Evolutionary conservation across 2,329 filamentous ascomycete genomes (phyloP).

Genomic region (Diaporthe sp.): DNA sequence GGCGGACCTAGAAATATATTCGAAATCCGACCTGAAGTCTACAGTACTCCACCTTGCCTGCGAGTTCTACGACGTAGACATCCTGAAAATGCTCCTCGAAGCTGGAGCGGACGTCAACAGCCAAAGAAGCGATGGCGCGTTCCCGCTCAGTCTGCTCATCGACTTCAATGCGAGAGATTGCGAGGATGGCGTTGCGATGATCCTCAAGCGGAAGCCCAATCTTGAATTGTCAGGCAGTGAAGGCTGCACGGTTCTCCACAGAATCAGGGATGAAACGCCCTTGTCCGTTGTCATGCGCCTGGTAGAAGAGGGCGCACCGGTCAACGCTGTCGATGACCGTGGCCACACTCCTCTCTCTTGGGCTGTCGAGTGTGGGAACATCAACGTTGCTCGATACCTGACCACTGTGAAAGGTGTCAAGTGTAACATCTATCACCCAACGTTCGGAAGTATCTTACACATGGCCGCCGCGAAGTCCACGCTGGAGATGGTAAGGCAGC

Average conservation of each 20-base stretch:
- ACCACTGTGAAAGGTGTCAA: background rate
- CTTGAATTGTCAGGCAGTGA: background rate
- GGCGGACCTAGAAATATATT: background rate
- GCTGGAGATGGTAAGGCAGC: background rate
- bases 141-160: background rate
- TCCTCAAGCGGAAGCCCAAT: background rate
- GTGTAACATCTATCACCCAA: background rate
- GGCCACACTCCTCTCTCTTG: background rate
- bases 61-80: background rate
- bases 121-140: background rate
- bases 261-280: background rate
- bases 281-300: background rate
- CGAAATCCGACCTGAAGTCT: rapidly evolving
- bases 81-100: background rate
- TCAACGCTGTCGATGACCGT: background rate
- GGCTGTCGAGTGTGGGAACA: rapidly evolving
- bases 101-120: background rate
- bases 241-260: background rate
- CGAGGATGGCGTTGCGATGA: background rate
- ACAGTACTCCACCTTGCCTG: background rate
- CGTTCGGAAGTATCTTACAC: background rate
- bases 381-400: background rate
- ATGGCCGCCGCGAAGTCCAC: background rate
- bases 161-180: too few species aligned
- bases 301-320: background rate